A percentile compares a stretch with the other conserved stretches of the same genome.
Evolutionary conservation across 78 protist species (phyloP).

Genomic region (Monocercomonoides exilis): DNA sequence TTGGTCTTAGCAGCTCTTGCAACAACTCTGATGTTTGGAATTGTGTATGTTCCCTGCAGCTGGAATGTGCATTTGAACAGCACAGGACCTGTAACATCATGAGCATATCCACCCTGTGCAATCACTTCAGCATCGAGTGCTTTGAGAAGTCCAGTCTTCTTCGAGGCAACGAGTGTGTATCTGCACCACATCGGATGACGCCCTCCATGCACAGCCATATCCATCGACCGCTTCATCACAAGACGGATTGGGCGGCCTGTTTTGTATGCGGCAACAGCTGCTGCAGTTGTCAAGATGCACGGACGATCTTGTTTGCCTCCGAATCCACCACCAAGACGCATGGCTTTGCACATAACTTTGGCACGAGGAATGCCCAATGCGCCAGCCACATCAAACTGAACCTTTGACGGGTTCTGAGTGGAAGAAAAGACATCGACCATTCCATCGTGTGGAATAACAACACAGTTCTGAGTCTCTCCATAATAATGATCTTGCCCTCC

Average conservation of each 20-base stretch:
- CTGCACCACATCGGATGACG: constrained; percentile 67
- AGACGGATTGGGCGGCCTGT: constrained; percentile 54
- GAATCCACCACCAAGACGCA: constrained; percentile 94
- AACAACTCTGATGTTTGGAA: constrained; percentile 45
- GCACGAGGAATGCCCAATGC: constrained; percentile 55
- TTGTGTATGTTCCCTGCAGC: constrained; percentile 69
- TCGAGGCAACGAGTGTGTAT: constrained; percentile 48
- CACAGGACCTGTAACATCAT: constrained; percentile 71
- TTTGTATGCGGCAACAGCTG: constrained; percentile 53
- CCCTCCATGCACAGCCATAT: constrained; percentile 68
- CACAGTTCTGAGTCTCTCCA: constrained; percentile 65
- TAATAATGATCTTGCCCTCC: constrained; percentile 93
- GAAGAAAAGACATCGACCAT: constrained; percentile 26
- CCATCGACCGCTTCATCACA: constrained; percentile 53
- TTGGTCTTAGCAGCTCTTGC: constrained; percentile 69
- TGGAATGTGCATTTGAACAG: constrained; percentile 67
- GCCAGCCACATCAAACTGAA: constrained; percentile 37
- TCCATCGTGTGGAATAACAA: constrained; percentile 74
- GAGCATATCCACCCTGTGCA: constrained; percentile 71
- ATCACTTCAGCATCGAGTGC: constrained; percentile 17
- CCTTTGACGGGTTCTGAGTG: constrained; percentile 37
- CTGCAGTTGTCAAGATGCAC: constrained; percentile 24
- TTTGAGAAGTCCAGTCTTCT: not conserved
- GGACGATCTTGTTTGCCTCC: constrained; percentile 65
- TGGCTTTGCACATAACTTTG: constrained; percentile 37